Base-by-base conservation (phyloP, 768 basidiomycete species). In the Paxillus rubicundulus region DNA sequence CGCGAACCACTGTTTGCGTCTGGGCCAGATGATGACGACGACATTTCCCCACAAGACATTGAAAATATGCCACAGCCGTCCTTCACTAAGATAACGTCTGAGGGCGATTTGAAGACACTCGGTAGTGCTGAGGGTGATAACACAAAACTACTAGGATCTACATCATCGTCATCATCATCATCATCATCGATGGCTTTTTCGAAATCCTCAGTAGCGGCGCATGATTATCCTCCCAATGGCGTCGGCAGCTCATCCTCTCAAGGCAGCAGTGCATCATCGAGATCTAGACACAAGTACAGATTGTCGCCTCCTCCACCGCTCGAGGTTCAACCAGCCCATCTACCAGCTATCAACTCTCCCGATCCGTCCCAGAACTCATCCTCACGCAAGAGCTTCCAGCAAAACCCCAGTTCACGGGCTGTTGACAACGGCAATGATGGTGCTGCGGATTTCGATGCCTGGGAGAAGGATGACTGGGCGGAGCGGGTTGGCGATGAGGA, bases 1-100 rank as follows among this genome's bases (percentile, higher is more conserved):
- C 73, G 72, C 47, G 82, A 87, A 63, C 88, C 89, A 17, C 72
- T 91, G 7, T 89, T 88, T 64, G 64, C 71, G 16, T 72, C 74
- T n/a, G 24, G 24, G 24, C 72, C 78, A 18, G 82, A 85, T 14
- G 81, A 81, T 33, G 79, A 80, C 46, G 76, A 80, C 42, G 71
- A 67, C 17, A 58, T 45, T 45, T 46, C 54, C 21, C 54, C 63
- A 44, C 64, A 28, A 24, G 81, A 84, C 58, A 65, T 84, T 39
- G 80, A 84, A 57, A 76, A 75, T 48, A 75, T 71, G 8, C 71
- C 70, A 10, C 62, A 56, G 12, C 57, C 63, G n/a, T 63, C 70
- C 28, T 67, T 54, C 40, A 74, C 79, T 16, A 68, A 67, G 36
- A 71, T 71, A 14, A 65, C 66, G 2, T 57, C 65, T 4, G 67